Evolutionary conservation across 1,284 basidiomycete species (phyloP).

Genomic region (Ustilago esculenta): DNA sequence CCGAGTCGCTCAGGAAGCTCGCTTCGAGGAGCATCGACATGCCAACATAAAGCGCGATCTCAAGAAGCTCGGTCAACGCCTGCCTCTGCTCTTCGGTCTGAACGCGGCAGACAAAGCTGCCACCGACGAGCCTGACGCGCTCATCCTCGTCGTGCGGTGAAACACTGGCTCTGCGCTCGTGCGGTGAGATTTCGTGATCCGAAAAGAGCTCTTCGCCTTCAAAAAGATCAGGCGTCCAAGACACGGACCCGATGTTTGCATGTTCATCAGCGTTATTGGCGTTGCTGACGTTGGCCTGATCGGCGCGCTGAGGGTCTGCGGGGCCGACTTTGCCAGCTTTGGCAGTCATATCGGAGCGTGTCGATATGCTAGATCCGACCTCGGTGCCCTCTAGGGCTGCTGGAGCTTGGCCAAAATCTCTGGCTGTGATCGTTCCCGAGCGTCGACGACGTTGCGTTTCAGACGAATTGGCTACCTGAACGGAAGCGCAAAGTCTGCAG

Average conservation of each 20-base stretch:
- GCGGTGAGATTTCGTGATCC: constrained; percentile 11
- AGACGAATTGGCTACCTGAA: constrained; percentile 7
- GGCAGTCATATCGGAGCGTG: constrained; percentile 45
- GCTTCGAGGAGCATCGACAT: constrained; percentile 59
- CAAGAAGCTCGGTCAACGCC: constrained; percentile 29
- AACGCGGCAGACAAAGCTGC: constrained; percentile 49
- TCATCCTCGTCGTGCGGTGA: constrained; percentile 29
- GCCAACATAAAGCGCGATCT: constrained; percentile 48
- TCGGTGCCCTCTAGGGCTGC: background rate
- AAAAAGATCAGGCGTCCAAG: constrained; percentile 47
- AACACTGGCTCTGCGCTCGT: constrained; percentile 25
- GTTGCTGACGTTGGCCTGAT: background rate
- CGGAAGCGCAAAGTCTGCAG: constrained; percentile 38
- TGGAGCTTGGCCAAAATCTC: constrained; percentile 14
- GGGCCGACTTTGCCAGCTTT: constrained; percentile 26
- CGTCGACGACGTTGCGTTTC: constrained; percentile 13
- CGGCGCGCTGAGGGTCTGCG: background rate
- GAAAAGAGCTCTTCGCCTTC: constrained; percentile 46
- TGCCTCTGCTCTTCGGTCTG: constrained; percentile 26
- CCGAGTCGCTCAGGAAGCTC: constrained; percentile 51
- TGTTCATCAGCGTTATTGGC: background rate
- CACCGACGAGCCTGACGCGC: constrained; percentile 46
- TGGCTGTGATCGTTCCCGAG: constrained; percentile 39
- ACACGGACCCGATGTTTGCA: constrained; percentile 9
- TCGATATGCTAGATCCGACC: constrained; percentile 35